Evolutionary conservation across 495 filamentous ascomycete genomes (phyloP).

Genomic region (Penicillium pulvis): DNA sequence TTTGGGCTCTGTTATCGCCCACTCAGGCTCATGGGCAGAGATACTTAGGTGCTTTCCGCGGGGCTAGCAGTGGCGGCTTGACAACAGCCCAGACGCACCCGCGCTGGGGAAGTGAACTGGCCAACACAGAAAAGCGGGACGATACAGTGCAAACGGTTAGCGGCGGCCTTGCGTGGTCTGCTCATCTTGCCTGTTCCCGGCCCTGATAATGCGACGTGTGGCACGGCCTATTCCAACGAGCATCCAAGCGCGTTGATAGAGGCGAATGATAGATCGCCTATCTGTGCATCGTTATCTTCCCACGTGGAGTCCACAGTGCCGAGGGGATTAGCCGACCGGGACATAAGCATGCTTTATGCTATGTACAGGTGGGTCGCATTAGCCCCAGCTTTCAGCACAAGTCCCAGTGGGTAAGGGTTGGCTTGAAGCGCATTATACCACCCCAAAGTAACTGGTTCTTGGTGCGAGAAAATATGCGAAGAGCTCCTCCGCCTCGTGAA

Average conservation of each 20-base stretch:
- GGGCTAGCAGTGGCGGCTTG: background rate
- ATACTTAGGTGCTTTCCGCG: too few relatives aligned
- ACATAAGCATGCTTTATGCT: background rate
- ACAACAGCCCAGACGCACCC: background rate
- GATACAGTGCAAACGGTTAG: background rate
- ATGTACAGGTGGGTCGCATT: background rate
- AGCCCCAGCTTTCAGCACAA: too few relatives aligned
- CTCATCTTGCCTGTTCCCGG: background rate
- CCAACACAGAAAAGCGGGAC: background rate
- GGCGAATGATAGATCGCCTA: background rate
- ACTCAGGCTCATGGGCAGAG: too few relatives aligned
- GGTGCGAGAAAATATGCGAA: conserved; percentile 54
- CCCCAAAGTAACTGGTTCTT: conserved; percentile 60
- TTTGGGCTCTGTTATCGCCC: too few relatives aligned
- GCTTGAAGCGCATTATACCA: conserved; percentile 41
- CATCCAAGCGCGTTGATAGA: background rate
- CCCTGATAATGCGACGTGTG: background rate
- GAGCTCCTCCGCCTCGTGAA: conserved; percentile 53
- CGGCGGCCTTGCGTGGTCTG: background rate
- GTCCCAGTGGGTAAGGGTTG: too few relatives aligned
- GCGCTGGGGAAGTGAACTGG: too few relatives aligned
- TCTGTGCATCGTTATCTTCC: background rate
- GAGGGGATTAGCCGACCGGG: background rate
- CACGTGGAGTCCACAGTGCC: background rate
- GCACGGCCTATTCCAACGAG: background rate